Evolutionary conservation across 257 asterid species (phyloP), one percentile per base, ranked within the genome.

Genomic region (Capsicum pubescens): DNA sequence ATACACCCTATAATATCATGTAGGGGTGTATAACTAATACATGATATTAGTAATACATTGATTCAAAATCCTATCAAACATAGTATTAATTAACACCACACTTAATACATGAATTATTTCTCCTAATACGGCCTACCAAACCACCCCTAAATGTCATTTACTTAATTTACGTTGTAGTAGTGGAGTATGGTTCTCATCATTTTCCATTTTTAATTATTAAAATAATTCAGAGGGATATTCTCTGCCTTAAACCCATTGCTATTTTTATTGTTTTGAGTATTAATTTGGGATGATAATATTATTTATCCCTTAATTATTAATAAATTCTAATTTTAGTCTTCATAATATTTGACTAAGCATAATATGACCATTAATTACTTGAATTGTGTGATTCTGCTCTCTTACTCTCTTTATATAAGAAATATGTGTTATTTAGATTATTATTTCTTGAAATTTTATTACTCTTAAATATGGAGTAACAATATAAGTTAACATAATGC

Each of bases 171-270:
- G 61, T 13, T 50, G 21, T 13, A 52, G 60, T 76, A 21, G 81
- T 52, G 61, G 63, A 72, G 36, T 50, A 72, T 72, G 1, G 13
- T 46, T 72, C 7, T 2, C 36, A 11, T 72, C 56, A 46, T 21
- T 74, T 74, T 50, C 81, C 46, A 74, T 19, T 74, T 74, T 74
- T 26, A 74, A 74, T 57, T 74, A 74, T 74, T 7, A 7, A 21
- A 76, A 52, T 21, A 50, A 52, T 52, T 74, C 46, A 74, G 14
- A 50, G 13, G 59, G 44, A 21, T 74, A 21, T 74, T 7, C 60
- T 50, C 48, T 72, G 50, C 50, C 81, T 50, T 76, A 48, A 72
- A 72, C 16, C 46, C 48, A 0, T 21, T 21, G 12, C 61, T 21
- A 7, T 21, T 52, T 19, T 52, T 52, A 26, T 52, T 67, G 50